phyloP scores from a whole-genome alignment of 2,329 filamentous ascomycete species.

The Alternaria triticina region DNA sequence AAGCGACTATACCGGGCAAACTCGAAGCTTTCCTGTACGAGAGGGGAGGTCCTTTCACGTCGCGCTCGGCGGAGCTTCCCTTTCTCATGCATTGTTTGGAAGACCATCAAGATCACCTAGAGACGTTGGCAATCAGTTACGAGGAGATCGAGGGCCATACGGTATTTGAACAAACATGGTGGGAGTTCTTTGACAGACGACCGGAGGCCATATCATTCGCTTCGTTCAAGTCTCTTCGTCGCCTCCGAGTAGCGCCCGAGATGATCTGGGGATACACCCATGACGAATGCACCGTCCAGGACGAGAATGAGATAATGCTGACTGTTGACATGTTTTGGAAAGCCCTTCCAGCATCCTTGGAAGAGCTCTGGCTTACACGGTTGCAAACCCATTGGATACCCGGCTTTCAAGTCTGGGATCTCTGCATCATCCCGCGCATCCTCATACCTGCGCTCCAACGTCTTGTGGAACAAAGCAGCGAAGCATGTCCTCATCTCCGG shows the following conservation, averaged over 20 bases:
- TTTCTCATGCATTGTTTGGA: not conserved
- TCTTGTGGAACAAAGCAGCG: not conserved
- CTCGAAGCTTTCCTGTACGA: not conserved
- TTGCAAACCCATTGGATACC: not conserved
- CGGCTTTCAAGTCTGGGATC: not conserved
- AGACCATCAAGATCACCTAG: not conserved
- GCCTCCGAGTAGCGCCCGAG: not conserved
- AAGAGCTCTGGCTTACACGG: not conserved
- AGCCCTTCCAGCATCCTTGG: not conserved
- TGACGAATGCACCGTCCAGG: not conserved
- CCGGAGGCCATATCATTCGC: not conserved
- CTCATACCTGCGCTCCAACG: not conserved
- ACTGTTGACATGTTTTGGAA: not conserved
- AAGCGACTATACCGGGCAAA: not conserved
- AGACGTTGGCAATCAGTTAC: not conserved
- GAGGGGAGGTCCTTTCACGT: not conserved
- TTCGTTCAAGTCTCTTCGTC: not conserved
- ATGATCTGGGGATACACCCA: not conserved
- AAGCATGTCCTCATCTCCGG: not conserved
- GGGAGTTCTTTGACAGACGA: not conserved
- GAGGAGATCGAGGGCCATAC: not conserved
- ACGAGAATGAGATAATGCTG: not conserved
- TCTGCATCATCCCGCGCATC: not conserved
- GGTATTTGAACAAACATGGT: not conserved
- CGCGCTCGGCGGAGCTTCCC: not conserved